Conservation (phyloP, 2,329 filamentous ascomycete species). For the Penicillium glabrum region DNA sequence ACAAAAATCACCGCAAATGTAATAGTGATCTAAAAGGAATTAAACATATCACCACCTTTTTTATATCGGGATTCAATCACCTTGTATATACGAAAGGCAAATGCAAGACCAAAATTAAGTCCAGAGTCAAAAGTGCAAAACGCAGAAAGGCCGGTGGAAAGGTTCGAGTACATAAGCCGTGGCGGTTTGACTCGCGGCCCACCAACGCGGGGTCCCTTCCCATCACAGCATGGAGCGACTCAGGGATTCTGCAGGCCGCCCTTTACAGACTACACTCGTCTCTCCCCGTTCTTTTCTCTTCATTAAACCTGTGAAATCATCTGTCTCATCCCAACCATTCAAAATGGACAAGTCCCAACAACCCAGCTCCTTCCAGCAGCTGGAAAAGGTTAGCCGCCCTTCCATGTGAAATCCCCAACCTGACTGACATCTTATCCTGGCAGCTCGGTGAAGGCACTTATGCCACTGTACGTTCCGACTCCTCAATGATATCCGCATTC, state of each 20-base stretch:
- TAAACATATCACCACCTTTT: not conserved
- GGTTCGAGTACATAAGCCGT: conserved; percentile 16
- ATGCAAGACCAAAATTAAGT: not conserved
- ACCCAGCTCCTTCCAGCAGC: conserved; percentile 96
- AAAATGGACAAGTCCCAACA: conserved; percentile 88
- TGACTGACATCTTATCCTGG: conserved; percentile 28
- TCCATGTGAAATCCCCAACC: conserved; percentile 7
- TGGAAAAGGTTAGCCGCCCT: conserved; percentile 67
- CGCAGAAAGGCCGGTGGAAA: not conserved
- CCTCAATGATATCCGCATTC: not conserved
- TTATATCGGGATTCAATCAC: not conserved
- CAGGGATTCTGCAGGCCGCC: conserved; percentile 24
- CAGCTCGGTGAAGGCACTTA: conserved; percentile 94
- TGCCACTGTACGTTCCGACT: conserved; percentile 72
- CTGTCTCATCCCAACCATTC: conserved; percentile 15
- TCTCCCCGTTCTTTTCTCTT: conserved; percentile 40
- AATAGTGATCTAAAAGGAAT: not conserved
- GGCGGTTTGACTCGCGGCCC: conserved; percentile 10
- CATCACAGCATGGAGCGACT: conserved; percentile 25
- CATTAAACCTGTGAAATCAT: conserved; percentile 19
- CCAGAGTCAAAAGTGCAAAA: not conserved
- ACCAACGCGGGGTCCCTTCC: conserved; percentile 26
- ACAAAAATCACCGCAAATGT: not conserved
- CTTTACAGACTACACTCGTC: conserved; percentile 35
- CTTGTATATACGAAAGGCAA: too few relatives aligned